Conservation (phyloP, 345 rosid species). For the Citrus cavaleriei region DNA sequence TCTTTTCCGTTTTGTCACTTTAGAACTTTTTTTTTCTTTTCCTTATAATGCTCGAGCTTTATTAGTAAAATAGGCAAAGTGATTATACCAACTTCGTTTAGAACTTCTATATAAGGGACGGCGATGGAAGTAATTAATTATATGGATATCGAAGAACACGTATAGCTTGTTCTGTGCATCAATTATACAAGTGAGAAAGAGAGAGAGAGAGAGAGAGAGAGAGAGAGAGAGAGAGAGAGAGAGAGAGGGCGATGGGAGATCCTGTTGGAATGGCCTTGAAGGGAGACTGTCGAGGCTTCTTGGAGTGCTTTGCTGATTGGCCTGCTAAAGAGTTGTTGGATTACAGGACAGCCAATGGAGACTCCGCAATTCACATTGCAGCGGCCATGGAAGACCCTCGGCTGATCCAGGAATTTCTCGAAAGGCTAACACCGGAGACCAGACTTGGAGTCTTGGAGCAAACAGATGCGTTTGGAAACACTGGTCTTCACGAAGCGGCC, state of each 20-base stretch:
- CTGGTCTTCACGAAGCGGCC: not conserved
- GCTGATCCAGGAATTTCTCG: not conserved
- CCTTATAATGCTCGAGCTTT: not conserved
- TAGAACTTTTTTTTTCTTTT: not conserved
- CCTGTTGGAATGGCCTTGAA: not conserved
- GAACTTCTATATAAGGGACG: not conserved
- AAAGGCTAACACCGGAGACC: not conserved
- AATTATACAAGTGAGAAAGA: not conserved
- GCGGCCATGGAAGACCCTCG: not conserved
- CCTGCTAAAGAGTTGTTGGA: not conserved
- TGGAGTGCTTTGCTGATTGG: fast-evolving
- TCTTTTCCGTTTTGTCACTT: no score
- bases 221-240: no score
- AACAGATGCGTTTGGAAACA: not conserved
- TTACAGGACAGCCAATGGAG: not conserved
- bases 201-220: no score
- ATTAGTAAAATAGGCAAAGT: not conserved
- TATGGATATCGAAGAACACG: not conserved
- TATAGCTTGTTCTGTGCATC: not conserved
- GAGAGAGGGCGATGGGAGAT: no score
- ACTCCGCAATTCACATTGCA: no score
- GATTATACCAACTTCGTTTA: not conserved
- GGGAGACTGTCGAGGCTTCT: not conserved
- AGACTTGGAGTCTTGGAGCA: not conserved
- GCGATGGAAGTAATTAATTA: no score